Evolutionary conservation across 2,329 filamentous ascomycete genomes (phyloP).

Genomic region (Fusarium sp.): DNA sequence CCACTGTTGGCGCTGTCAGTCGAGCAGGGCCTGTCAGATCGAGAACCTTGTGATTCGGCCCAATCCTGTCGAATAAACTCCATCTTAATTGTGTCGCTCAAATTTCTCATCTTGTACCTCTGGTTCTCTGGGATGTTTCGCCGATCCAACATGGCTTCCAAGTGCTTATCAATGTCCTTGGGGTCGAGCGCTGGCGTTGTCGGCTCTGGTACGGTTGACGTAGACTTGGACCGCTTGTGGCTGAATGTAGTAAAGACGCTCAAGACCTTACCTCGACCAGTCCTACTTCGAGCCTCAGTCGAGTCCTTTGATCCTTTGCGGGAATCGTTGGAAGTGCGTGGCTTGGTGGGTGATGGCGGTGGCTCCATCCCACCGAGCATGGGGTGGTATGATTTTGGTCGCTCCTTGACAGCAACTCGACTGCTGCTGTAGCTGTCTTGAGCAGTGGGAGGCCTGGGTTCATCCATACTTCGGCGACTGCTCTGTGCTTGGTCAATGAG

Average conservation of each 20-base stretch:
- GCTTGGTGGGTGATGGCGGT: conserved; percentile 40
- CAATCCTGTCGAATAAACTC: conserved; percentile 95
- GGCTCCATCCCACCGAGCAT: conserved; percentile 40
- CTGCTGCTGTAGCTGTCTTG: conserved; percentile 35
- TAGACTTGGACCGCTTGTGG: conserved; percentile 55
- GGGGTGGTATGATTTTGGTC: conserved; percentile 65
- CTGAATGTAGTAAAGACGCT: conserved; percentile 54
- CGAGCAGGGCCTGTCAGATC: conserved; percentile 58
- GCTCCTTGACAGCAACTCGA: conserved; percentile 52
- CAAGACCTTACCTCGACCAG: conserved; percentile 56
- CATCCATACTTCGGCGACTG: conserved; percentile 45
- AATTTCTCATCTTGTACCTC: conserved; percentile 91
- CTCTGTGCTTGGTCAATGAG: conserved; percentile 37
- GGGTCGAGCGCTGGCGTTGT: conserved; percentile 66
- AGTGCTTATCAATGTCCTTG: conserved; percentile 67
- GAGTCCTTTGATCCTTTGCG: conserved; percentile 48
- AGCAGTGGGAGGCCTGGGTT: conserved; percentile 36
- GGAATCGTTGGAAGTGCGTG: conserved; percentile 37
- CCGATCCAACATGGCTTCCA: conserved; percentile 78
- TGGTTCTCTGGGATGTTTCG: conserved; percentile 95
- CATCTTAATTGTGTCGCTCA: conserved; percentile 91
- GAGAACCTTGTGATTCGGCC: conserved; percentile 71
- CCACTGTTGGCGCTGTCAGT: conserved; percentile 58
- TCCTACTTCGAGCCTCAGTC: conserved; percentile 51
- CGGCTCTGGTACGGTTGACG: conserved; percentile 42